Evolutionary conservation across 768 basidiomycete species (phyloP), one percentile per base, ranked within the genome.

Genomic region (Termitomyces sp.): DNA sequence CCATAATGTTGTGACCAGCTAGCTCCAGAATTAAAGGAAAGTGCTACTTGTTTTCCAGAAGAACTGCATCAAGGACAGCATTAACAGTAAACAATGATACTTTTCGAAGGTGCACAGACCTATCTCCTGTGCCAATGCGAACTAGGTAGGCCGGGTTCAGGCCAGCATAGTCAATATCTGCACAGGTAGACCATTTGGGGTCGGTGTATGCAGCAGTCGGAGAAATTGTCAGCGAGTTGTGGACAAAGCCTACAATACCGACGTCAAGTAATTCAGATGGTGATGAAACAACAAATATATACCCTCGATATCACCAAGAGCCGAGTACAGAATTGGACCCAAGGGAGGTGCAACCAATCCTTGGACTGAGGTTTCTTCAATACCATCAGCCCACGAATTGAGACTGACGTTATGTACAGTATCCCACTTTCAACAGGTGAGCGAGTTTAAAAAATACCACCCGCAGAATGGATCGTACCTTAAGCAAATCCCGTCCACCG

Each of bases 331-430:
- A 23, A 69, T 64, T 3, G 84, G 78, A 3, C 85, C 85, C n/a
- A 70, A 72, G 1, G 84, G 83, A 5, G 84, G 84, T 6, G 84
- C 84, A 56, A 86, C 80, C 50, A 88, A 63, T 21, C 74, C 78
- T 55, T 76, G 76, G 4, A 86, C 75, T 12, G 84, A 73, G 0
- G 79, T 83, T 66, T 88, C 83, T 69, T 88, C 85, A 16, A 88
- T 73, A 5, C 86, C 86, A 61, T 84, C 79, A 1, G 85, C 85
- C 32, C 85, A 70, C 0, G 81, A 80, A 48, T 80, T 73, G 53
- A 88, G 68, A 0, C 83, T 80, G 25, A 88, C 75, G 55, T 83
- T 85, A 64, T 79, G 84, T 3, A 61, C 63, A 0, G 77, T 74
- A 63, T 86, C 85, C 85, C 85, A 88, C 72, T 82, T 63, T 17